Percentiles rank a stretch among this genome's conserved stretches.
Evolutionary conservation across 331 rosid species (phyloP).

Genomic region (Pyracantha coccinea): DNA sequence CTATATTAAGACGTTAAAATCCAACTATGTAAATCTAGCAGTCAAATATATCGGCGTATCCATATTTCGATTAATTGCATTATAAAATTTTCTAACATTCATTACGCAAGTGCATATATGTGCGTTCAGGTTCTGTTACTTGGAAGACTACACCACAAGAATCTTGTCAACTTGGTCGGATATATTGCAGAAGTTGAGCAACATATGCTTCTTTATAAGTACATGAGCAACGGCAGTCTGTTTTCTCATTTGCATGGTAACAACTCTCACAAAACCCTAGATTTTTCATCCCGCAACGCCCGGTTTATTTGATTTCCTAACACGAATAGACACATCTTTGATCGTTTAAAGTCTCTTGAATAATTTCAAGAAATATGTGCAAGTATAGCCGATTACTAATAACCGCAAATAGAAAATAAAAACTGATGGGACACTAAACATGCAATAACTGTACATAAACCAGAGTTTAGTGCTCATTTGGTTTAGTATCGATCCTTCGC

Average conservation of each 20-base stretch:
- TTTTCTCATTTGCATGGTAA: slow-evolving; percentile 11
- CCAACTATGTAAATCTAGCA: too few relatives aligned
- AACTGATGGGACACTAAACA: too few relatives aligned
- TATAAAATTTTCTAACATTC: neutral
- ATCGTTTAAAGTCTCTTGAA: neutral
- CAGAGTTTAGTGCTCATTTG: neutral
- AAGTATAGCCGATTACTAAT: too few relatives aligned
- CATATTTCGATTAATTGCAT: too few relatives aligned
- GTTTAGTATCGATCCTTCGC: neutral
- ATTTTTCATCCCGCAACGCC: neutral
- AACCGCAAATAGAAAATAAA: too few relatives aligned
- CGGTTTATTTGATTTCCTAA: neutral
- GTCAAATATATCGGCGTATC: neutral
- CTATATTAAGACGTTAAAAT: too few relatives aligned
- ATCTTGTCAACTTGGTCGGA: neutral
- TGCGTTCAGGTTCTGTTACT: neutral
- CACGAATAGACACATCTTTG: neutral
- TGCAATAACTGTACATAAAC: too few relatives aligned
- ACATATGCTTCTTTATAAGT: slow-evolving; percentile 7
- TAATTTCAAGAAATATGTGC: neutral
- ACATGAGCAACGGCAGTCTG: slow-evolving; percentile 7
- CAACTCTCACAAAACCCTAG: neutral
- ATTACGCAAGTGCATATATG: neutral
- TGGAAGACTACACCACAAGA: slow-evolving; percentile 12
- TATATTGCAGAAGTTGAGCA: slow-evolving; percentile 1